Base-by-base conservation (phyloP, 1,284 basidiomycete species). In the Leucoagaricus sp. region DNA sequence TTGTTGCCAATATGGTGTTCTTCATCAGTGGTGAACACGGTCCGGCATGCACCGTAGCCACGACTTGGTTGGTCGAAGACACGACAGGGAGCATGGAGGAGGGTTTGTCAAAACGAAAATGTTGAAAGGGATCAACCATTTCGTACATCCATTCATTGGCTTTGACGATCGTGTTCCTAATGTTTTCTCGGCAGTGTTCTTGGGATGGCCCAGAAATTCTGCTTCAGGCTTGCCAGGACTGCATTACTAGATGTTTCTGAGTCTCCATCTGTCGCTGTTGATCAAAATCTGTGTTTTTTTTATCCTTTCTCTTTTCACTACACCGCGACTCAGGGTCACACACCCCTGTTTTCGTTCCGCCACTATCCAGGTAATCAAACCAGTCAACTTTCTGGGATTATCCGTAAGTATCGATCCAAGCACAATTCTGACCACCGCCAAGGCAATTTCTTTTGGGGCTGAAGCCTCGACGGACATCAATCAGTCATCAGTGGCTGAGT, bases 41-140 rank as follows among this genome's bases (percentile, higher is more conserved):
- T 0, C 42, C 52, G 8, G 49, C 65, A 8, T 64, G 60, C 49
- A 49, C 54, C 12, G 36, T 67, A 3, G 44, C 55, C 4, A 62
- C 62, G 13, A 49, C 63, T 3, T 73, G 70, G 68, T 52, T 47
- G 7, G 34, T 72, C 4, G 54, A 72, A 57, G 55, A 60, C 59
- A 64, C 29, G 67, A 67, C 10, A 60, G 64, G 49, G 59, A 61
- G 12, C 56, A 47, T 5, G 63, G 65, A 2, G 69, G 69, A 13
- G 65, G 65, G 0, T 53, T 61, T 17, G 54, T 72, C 34, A 62
- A 59, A 3, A 62, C 62, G 49, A 65, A 65, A 57, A 31, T 66
- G 15, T 42, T 71, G 5, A 25, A 34, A 0, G 68, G 62, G 1
- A 58, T 53, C 1, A 74, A 73, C 56, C 72, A 74, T 61, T 73